Evolutionary conservation across 208 protist species (phyloP).

Genomic region (Herpetomonas tarakana): DNA sequence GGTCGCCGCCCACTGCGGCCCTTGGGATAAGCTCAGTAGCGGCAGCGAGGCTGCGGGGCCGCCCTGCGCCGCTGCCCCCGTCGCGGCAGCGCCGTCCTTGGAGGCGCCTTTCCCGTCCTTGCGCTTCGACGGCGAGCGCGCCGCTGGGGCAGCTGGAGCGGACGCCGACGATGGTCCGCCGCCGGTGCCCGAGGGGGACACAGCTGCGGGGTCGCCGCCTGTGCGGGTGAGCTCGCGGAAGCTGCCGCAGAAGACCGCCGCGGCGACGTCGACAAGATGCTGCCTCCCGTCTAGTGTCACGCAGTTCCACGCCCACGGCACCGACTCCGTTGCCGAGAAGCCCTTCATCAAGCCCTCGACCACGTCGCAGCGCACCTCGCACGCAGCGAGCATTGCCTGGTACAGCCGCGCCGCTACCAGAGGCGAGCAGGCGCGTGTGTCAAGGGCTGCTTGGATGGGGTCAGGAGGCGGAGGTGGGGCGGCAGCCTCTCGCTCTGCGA

Average conservation of each 20-base stretch:
- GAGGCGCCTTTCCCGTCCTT: neutral
- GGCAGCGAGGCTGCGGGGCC: neutral
- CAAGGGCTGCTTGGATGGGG: slow-evolving; percentile 30
- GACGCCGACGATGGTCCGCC: neutral
- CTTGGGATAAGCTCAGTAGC: neutral
- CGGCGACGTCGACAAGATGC: slow-evolving; percentile 64
- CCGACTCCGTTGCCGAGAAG: slow-evolving; percentile 34
- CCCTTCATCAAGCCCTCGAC: slow-evolving; percentile 62
- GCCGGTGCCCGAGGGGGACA: neutral
- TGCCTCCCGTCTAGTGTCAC: slow-evolving; percentile 36
- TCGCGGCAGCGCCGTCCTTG: neutral
- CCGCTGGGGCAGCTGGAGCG: no score
- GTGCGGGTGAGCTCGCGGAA: slow-evolving; percentile 11
- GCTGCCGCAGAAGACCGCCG: slow-evolving; percentile 33
- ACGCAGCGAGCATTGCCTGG: slow-evolving; percentile 38
- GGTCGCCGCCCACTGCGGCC: neutral
- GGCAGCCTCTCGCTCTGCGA: slow-evolving; percentile 9
- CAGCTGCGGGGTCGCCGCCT: neutral
- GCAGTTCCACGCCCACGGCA: slow-evolving; percentile 77
- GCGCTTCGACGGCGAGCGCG: neutral
- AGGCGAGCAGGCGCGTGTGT: slow-evolving; percentile 35
- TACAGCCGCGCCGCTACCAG: slow-evolving; percentile 51
- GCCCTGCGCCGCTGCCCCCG: neutral
- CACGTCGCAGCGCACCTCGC: slow-evolving; percentile 40
- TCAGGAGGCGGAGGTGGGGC: slow-evolving; percentile 18